These are phyloP conservation scores for Candida ovalis DNA, from an alignment of 805 yeast species.

Conservation along the genomic window DNA sequence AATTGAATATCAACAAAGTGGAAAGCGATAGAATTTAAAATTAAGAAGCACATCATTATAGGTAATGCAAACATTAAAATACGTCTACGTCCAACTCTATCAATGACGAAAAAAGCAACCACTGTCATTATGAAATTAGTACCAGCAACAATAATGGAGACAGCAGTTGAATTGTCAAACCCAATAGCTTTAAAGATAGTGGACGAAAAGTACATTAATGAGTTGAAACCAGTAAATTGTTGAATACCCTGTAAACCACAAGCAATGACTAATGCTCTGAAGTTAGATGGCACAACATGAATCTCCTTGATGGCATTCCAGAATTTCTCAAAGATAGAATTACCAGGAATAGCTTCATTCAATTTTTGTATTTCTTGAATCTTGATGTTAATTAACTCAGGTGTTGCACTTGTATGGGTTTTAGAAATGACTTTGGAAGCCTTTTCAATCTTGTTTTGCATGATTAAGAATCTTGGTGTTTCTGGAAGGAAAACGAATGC, in stretches of 20 bases:
- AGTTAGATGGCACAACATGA: slow-evolving; percentile 41
- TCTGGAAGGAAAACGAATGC: slow-evolving; percentile 49
- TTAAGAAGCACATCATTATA: slow-evolving; percentile 40
- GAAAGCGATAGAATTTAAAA: slow-evolving; percentile 39
- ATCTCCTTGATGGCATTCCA: slow-evolving; percentile 40
- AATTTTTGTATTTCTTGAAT: slow-evolving; percentile 37
- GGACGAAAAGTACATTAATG: slow-evolving; percentile 53
- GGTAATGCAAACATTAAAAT: slow-evolving; percentile 46
- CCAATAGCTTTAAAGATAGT: slow-evolving; percentile 54
- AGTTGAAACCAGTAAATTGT: slow-evolving; percentile 56
- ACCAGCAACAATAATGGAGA: slow-evolving; percentile 52
- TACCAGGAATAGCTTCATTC: slow-evolving; percentile 28
- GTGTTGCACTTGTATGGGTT: slow-evolving; percentile 37
- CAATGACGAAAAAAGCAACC: slow-evolving; percentile 46
- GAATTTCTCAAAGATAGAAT: slow-evolving; percentile 13
- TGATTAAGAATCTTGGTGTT: slow-evolving; percentile 50
- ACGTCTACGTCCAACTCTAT: slow-evolving; percentile 48
- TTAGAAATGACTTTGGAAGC: slow-evolving; percentile 39
- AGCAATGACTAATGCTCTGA: slow-evolving; percentile 48
- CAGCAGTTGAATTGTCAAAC: slow-evolving; percentile 48
- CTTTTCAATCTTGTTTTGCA: slow-evolving; percentile 36
- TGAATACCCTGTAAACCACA: slow-evolving; percentile 57
- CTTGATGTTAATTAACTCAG: slow-evolving; percentile 37
- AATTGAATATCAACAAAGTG: slow-evolving; percentile 29
- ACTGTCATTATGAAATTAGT: slow-evolving; percentile 52